Conservation (phyloP, 2,329 filamentous ascomycete species). For the Phialophora chinensis region DNA sequence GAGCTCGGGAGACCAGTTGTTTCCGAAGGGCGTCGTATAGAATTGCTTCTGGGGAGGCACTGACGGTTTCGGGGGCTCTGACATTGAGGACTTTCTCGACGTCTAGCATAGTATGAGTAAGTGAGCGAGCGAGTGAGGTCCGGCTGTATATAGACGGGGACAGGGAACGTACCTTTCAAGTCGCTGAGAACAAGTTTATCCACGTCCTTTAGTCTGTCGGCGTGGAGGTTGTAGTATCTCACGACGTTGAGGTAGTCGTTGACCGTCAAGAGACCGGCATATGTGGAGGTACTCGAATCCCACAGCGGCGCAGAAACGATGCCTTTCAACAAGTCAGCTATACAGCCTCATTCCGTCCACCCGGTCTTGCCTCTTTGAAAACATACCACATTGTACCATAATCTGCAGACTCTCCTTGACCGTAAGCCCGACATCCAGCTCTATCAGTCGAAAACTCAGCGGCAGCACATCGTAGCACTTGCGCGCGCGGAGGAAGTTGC, state of each 20-base stretch:
- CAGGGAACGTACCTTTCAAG: slow-evolving; percentile 71
- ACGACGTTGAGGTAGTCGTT: slow-evolving; percentile 99
- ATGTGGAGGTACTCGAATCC: slow-evolving; percentile 91
- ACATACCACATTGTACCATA: slow-evolving; percentile 86
- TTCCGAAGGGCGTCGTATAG: slow-evolving; percentile 93
- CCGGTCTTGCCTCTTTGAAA: slow-evolving; percentile 17
- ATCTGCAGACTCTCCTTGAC: slow-evolving; percentile 98
- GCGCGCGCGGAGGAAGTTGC: slow-evolving; percentile 93
- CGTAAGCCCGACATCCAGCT: slow-evolving; percentile 91
- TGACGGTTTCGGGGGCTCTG: slow-evolving; percentile 88
- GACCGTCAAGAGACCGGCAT: slow-evolving; percentile 91
- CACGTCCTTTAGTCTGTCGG: slow-evolving; percentile 84
- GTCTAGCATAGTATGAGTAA: slow-evolving; percentile 60
- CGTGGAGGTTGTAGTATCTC: slow-evolving; percentile 98
- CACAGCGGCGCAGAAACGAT: slow-evolving; percentile 97
- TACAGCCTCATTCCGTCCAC: background rate
- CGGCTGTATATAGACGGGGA: background rate
- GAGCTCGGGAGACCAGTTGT: slow-evolving; percentile 91
- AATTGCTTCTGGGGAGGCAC: slow-evolving; percentile 87
- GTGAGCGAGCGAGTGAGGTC: background rate
- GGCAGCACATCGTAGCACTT: slow-evolving; percentile 98
- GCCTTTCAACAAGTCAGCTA: slow-evolving; percentile 58
- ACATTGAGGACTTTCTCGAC: slow-evolving; percentile 95
- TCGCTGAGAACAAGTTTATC: slow-evolving; percentile 94
- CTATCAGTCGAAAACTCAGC: slow-evolving; percentile 91